These are phyloP conservation scores for Microbotryum intermedium DNA, from an alignment of 1,284 basidiomycete species.

Conservation along the genomic window DNA sequence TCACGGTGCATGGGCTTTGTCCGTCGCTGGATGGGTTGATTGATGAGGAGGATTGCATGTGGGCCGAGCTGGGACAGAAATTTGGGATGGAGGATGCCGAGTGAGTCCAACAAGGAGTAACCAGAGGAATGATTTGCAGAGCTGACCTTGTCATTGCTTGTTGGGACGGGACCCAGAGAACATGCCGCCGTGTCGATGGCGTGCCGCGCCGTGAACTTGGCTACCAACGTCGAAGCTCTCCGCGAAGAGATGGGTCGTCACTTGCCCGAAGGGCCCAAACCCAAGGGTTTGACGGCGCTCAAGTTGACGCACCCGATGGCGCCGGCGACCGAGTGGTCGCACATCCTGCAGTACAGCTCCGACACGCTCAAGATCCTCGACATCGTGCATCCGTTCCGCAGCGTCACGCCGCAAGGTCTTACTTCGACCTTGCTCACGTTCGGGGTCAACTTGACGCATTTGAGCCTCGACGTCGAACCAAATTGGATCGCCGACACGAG, in stretches of 20 bases:
- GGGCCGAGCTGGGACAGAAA: not conserved
- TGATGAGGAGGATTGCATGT: constrained; percentile 14
- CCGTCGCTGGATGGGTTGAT: not conserved
- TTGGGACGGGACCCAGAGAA: not conserved
- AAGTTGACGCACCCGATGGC: constrained; percentile 3
- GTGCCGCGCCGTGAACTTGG: no score
- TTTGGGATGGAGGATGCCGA: not conserved
- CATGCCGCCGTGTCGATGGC: not conserved
- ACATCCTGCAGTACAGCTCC: constrained; percentile 11
- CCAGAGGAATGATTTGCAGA: not conserved
- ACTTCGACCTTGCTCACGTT: constrained; percentile 10
- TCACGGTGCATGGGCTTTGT: constrained; percentile 4
- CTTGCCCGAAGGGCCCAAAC: not conserved
- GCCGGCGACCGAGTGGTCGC: not conserved
- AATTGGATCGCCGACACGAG: constrained; percentile 4
- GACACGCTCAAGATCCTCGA: constrained; percentile 3
- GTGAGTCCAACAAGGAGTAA: not conserved
- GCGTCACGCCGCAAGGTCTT: constrained; percentile 7
- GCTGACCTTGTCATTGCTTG: no score
- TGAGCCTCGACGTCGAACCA: constrained; percentile 4
- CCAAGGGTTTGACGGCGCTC: constrained; percentile 12
- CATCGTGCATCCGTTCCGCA: not conserved
- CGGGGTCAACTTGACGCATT: constrained; percentile 12
- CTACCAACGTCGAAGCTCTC: not conserved
- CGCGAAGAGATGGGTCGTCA: not conserved